Evolutionary conservation across 768 basidiomycete genomes (phyloP).

Genomic region (Lactarius hatsudake): DNA sequence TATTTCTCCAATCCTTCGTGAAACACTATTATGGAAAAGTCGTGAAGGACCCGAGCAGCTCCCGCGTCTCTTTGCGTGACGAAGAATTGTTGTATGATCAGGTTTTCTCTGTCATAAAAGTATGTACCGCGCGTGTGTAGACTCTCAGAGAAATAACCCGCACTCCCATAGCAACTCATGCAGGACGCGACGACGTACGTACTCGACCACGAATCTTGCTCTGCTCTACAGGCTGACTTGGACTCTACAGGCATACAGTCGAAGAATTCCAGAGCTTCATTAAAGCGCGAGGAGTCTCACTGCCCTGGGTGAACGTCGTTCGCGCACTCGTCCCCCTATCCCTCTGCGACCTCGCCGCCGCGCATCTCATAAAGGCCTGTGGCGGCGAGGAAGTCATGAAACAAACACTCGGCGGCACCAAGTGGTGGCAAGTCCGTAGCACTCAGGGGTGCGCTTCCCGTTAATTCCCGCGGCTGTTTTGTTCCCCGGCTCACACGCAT

Average conservation of each 20-base stretch:
- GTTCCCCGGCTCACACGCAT: not conserved
- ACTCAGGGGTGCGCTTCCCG: slow-evolving; percentile 59
- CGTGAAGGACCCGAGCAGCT: slow-evolving; percentile 9
- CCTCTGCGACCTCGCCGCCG: slow-evolving; percentile 71
- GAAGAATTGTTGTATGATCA: slow-evolving; percentile 81
- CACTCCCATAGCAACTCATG: slow-evolving; percentile 56
- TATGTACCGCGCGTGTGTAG: slow-evolving; percentile 31
- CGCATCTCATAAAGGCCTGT: slow-evolving; percentile 66
- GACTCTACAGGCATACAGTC: slow-evolving; percentile 61
- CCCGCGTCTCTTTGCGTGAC: slow-evolving; percentile 42
- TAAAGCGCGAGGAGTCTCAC: slow-evolving; percentile 76
- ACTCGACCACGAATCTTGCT: not conserved
- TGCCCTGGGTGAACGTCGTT: slow-evolving; percentile 76
- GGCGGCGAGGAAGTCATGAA: slow-evolving; percentile 75
- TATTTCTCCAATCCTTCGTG: slow-evolving; percentile 69
- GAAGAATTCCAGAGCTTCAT: slow-evolving; percentile 81
- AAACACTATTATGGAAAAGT: slow-evolving; percentile 78
- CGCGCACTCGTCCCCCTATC: slow-evolving; percentile 68
- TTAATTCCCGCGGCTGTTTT: slow-evolving; percentile 1
- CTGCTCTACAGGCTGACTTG: not conserved
- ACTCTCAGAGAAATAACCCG: no score
- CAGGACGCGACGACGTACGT: slow-evolving; percentile 66
- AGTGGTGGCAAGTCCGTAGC: slow-evolving; percentile 97
- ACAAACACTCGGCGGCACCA: slow-evolving; percentile 76
- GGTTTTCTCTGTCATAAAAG: slow-evolving; percentile 73